Percentiles rank a stretch among this genome's conserved stretches.
phyloP scores from a whole-genome alignment of 495 filamentous ascomycete genomes.

The Podospora pseudocomata region DNA sequence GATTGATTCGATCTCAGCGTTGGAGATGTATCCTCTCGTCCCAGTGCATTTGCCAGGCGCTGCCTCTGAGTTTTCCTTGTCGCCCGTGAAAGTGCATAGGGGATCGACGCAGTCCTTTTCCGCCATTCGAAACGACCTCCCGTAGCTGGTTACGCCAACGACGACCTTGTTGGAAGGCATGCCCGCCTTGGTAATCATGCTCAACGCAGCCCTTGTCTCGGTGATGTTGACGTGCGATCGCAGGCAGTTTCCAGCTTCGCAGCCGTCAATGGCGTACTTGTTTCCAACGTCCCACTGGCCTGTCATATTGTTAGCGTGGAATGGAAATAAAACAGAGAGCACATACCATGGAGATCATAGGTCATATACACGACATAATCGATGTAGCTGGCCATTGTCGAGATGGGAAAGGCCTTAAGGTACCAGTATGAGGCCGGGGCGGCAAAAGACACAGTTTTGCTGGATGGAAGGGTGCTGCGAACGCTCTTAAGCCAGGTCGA shows the following conservation, averaged over 20 bases:
- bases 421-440: conserved; percentile 35
- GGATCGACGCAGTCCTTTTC: conserved; percentile 8
- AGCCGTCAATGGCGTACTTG: conserved; percentile 16
- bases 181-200: conserved; percentile 52
- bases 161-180: conserved; percentile 39
- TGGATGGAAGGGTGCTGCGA: conserved; percentile 1
- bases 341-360: conserved; percentile 24
- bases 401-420: conserved; percentile 29
- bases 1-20: conserved; percentile 36
- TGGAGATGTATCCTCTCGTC: conserved; percentile 34
- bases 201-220: conserved; percentile 37
- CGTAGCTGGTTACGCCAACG: conserved; percentile 41
- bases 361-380: conserved; percentile 44
- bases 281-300: conserved; percentile 9
- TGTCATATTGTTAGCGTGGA: neutral
- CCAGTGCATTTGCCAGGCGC: conserved; percentile 38
- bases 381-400: conserved; percentile 20
- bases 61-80: conserved; percentile 14
- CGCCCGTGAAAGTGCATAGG: conserved; percentile 21
- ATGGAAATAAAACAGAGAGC: conserved; percentile 13
- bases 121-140: conserved; percentile 35
- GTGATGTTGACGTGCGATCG: conserved; percentile 45
- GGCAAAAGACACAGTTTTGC: conserved; percentile 28
- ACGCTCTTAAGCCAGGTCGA: conserved; percentile 16
- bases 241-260: conserved; percentile 36